Base-by-base conservation (phyloP, 129 eudicot species). In the Helianthus tuberosus region DNA sequence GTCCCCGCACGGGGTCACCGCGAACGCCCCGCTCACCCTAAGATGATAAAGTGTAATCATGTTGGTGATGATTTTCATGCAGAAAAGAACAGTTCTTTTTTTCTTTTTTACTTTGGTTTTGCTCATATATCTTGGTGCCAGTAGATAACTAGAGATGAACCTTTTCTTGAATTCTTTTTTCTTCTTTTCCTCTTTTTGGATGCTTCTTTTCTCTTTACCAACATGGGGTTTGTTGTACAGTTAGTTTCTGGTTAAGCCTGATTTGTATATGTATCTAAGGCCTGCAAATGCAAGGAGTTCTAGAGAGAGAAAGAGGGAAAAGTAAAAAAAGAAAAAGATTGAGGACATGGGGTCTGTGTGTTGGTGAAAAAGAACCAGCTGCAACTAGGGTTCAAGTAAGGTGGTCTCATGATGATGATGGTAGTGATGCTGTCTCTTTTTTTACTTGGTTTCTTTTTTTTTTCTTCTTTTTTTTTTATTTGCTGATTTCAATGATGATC, bases 401-500 rank as follows among this genome's bases (percentile, higher is more conserved):
- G 47, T 77, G 65, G 63, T 68, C 63, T 68, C 63, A 69, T 69
- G 71, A 77, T 77, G 81, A 62, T 72, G 52, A 64, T 78, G 82
- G 64, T 36, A 79, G 73, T 78, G 82, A 78, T 78, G 68, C 36
- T 64, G 62, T 72, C 29, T 35, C n/a, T 48, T 47, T 46, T 61
- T 16, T 43, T 66, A 27, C 23, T 53, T 54, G 0, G 8, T 36
- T 43, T 43, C 47, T 43, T 43, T 43, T 9, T 20, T 20, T 29
- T 49, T 36, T 43, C 2, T 20, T 43, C 15, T 49, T 36, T 48
- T 11, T 54, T 25, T 58, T 58, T 25, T 25, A 57, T 27, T 54
- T 80, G 68, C 66, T 77, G 73, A 80, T 77, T 64, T 84, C 89
- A 88, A 76, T 96, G 96, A 81, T 93, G 98, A 88, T 91, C 90